Conservation (phyloP, 345 rosid genomes). For the Lumnitzera littorea region DNA sequence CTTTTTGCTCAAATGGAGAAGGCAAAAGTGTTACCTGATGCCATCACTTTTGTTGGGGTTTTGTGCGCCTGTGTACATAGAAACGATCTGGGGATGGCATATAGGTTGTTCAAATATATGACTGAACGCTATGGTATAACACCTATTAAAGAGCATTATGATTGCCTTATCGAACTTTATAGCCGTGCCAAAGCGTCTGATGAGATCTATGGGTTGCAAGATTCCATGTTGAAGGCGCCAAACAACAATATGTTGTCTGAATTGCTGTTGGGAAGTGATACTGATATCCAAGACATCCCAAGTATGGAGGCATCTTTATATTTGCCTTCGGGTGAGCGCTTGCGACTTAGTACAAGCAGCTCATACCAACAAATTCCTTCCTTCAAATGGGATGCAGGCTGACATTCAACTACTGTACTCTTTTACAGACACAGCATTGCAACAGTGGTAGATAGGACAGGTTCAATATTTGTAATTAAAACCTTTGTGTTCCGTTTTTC, state of each 20-base stretch:
- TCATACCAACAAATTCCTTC: constrained; percentile 11
- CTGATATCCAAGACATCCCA: not conserved
- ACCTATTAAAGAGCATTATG: constrained; percentile 50
- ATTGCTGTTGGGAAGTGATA: constrained; percentile 9
- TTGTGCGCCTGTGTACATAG: constrained; percentile 57
- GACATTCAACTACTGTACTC: constrained; percentile 3
- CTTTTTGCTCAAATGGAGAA: constrained; percentile 52
- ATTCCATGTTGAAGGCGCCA: constrained; percentile 13
- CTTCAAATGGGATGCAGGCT: constrained; percentile 36
- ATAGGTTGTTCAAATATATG: constrained; percentile 40
- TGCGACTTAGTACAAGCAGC: not conserved
- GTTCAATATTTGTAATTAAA: not conserved
- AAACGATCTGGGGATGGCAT: constrained; percentile 36
- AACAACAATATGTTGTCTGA: constrained; percentile 11
- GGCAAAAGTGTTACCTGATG: constrained; percentile 40
- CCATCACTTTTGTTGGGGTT: constrained; percentile 70
- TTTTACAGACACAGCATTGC: not conserved
- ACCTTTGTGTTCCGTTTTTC: too few relatives aligned
- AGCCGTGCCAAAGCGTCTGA: constrained; percentile 24
- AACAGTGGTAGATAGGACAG: not conserved
- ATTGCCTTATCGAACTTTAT: constrained; percentile 56
- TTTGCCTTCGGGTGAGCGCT: constrained; percentile 4
- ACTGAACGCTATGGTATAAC: constrained; percentile 30
- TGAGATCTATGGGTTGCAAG: constrained; percentile 14
- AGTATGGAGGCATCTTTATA: constrained; percentile 8